Conservation (phyloP, 2,329 filamentous ascomycete species). For the Xylariaceae sp. region DNA sequence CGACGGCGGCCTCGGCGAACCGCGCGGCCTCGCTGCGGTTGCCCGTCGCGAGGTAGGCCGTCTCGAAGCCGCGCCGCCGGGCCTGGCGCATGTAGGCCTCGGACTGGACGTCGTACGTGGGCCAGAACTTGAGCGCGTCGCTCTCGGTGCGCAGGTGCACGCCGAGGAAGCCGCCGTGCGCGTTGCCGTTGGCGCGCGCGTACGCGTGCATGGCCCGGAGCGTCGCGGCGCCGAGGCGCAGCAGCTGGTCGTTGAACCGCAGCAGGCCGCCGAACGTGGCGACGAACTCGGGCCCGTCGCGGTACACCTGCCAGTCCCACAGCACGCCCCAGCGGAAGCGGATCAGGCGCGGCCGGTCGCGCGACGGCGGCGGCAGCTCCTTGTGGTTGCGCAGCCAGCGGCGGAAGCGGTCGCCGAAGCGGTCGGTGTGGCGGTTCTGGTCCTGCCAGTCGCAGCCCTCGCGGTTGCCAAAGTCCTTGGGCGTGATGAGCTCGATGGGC, state of each 20-base stretch:
- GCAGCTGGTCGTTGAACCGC: slow-evolving; percentile 32
- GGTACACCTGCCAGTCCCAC: slow-evolving; percentile 37
- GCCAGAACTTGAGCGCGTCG: slow-evolving; percentile 39
- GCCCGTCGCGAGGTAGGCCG: slow-evolving; percentile 39
- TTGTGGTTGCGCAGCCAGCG: slow-evolving; percentile 25
- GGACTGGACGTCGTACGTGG: slow-evolving; percentile 33
- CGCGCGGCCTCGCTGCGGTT: slow-evolving; percentile 33
- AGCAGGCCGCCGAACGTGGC: slow-evolving; percentile 36
- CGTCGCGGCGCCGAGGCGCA: slow-evolving; percentile 31
- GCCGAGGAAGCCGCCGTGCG: slow-evolving; percentile 27
- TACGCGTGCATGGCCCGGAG: slow-evolving; percentile 28
- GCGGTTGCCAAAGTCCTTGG: slow-evolving; percentile 31
- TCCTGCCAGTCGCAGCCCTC: slow-evolving; percentile 32
- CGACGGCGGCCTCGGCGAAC: slow-evolving; percentile 27
- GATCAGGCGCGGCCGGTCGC: slow-evolving; percentile 28
- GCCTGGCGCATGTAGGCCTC: slow-evolving; percentile 31
- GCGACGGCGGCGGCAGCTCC: slow-evolving; percentile 16
- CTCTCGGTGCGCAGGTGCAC: slow-evolving; percentile 41
- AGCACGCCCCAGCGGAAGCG: slow-evolving; percentile 37
- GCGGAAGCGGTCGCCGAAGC: slow-evolving; percentile 28
- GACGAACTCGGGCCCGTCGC: slow-evolving; percentile 39
- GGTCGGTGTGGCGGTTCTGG: slow-evolving; percentile 33
- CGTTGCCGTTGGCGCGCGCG: slow-evolving; percentile 15
- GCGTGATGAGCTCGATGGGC: slow-evolving; percentile 32
- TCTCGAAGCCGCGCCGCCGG: slow-evolving; percentile 23